These are phyloP conservation scores for Adansonia madagascariensis DNA, from an alignment of 441 rosid genomes.

Conservation along the genomic window DNA sequence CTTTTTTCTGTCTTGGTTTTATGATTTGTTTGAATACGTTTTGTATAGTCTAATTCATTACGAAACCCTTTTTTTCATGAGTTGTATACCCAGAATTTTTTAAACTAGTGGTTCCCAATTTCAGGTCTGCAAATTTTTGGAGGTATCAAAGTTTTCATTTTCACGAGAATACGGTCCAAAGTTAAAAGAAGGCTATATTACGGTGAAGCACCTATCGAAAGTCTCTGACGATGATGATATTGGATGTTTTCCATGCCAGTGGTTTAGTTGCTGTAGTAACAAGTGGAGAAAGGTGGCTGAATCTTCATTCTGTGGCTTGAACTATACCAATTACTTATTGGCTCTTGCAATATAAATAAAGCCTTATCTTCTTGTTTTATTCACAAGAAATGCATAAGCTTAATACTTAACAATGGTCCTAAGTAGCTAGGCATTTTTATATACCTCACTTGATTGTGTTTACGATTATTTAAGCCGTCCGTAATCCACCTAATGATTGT, in stretches of 20 bases:
- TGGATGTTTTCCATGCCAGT: conserved; percentile 43
- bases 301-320: background rate
- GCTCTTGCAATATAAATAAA: background rate
- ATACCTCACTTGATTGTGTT: background rate
- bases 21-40: background rate
- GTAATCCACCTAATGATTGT: background rate
- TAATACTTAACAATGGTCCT: background rate
- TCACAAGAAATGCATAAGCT: background rate
- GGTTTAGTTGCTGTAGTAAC: conserved; percentile 52
- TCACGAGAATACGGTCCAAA: conserved; percentile 70
- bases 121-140: conserved; percentile 80
- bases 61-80: too few species aligned
- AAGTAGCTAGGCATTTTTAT: background rate
- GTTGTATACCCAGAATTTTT: background rate
- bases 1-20: background rate
- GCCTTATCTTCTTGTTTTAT: background rate
- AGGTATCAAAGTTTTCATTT: conserved; percentile 74
- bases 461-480: background rate
- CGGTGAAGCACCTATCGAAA: conserved; percentile 62
- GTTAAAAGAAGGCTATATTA: conserved; percentile 73
- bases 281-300: conserved; percentile 62
- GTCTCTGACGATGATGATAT: conserved; percentile 39
- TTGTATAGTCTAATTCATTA: background rate
- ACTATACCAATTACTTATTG: background rate
- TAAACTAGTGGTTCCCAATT: background rate